Percentiles rank a stretch among this genome's conserved stretches.
Conservation (phyloP, 768 basidiomycete genomes). For the Phallus indusiatus region DNA sequence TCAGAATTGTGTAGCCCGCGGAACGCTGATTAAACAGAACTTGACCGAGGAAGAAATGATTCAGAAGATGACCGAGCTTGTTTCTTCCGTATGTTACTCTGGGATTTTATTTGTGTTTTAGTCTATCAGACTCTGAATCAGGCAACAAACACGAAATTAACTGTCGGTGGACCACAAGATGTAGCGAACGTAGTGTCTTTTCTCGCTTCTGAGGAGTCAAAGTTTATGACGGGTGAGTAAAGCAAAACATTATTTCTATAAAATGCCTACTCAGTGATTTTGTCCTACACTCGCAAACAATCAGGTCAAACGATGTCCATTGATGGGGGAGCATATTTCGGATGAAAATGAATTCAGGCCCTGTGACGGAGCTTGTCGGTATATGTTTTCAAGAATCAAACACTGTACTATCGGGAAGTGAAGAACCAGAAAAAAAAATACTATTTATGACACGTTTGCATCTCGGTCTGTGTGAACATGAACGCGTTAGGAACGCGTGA, state of each 20-base stretch:
- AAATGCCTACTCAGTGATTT: background rate
- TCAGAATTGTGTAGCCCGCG: background rate
- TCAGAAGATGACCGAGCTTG: background rate
- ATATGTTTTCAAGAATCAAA: too few species aligned
- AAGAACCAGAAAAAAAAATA: too few species aligned
- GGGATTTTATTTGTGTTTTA: background rate
- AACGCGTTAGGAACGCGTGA: too few species aligned
- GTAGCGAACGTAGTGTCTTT: conserved; percentile 24
- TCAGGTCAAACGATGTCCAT: background rate
- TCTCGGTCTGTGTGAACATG: too few species aligned
- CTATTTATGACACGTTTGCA: too few species aligned
- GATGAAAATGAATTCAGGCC: background rate
- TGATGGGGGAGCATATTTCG: background rate
- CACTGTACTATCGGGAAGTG: too few species aligned
- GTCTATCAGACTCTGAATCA: background rate
- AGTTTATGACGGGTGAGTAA: conserved; percentile 21
- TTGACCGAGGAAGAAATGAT: background rate
- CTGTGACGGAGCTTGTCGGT: too few species aligned
- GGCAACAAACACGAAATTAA: background rate
- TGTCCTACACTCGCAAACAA: background rate
- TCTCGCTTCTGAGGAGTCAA: conserved; percentile 22
- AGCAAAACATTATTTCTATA: background rate
- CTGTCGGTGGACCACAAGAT: conserved; percentile 17
- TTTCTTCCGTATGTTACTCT: background rate
- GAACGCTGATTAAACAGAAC: background rate